phyloP scores from a whole-genome alignment of 495 filamentous ascomycete genomes.

The Sordaria brevicollis region DNA sequence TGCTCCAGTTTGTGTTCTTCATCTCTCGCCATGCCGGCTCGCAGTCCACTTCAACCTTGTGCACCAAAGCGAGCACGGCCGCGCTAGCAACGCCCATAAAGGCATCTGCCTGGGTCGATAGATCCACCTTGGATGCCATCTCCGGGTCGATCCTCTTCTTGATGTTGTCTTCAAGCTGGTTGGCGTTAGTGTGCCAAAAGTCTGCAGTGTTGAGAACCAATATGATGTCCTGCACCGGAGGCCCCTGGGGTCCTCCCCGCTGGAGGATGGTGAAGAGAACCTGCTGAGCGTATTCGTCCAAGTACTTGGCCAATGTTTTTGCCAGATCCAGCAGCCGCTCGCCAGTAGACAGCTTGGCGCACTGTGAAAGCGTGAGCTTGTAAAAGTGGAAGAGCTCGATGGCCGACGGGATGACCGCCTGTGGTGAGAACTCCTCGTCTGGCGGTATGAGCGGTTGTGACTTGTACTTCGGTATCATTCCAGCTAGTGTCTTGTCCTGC shows the following conservation, averaged over 20 bases:
- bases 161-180: constrained; percentile 89
- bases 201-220: constrained; percentile 92
- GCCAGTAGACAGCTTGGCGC: constrained; percentile 89
- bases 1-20: constrained; percentile 92
- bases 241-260: constrained; percentile 44
- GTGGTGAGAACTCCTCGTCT: constrained; percentile 86
- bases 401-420: constrained; percentile 84
- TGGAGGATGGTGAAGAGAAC: constrained; percentile 73
- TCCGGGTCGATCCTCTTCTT: constrained; percentile 76
- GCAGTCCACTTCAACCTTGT: constrained; percentile 68
- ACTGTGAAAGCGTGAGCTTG: constrained; percentile 80
- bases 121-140: constrained; percentile 63
- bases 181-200: constrained; percentile 90
- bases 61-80: constrained; percentile 72
- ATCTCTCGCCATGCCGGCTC: constrained; percentile 93
- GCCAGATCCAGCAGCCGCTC: constrained; percentile 77
- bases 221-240: constrained; percentile 66
- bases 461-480: constrained; percentile 82
- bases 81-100: constrained; percentile 93
- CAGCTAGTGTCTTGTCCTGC: constrained; percentile 81
- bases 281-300: constrained; percentile 92
- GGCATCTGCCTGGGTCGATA: constrained; percentile 85
- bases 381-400: constrained; percentile 98
- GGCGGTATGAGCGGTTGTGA: constrained; percentile 66
- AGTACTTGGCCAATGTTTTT: constrained; percentile 78